phyloP scores from a whole-genome alignment of 2,329 filamentous ascomycete genomes.

The Teratosphaeria nubilosa region DNA sequence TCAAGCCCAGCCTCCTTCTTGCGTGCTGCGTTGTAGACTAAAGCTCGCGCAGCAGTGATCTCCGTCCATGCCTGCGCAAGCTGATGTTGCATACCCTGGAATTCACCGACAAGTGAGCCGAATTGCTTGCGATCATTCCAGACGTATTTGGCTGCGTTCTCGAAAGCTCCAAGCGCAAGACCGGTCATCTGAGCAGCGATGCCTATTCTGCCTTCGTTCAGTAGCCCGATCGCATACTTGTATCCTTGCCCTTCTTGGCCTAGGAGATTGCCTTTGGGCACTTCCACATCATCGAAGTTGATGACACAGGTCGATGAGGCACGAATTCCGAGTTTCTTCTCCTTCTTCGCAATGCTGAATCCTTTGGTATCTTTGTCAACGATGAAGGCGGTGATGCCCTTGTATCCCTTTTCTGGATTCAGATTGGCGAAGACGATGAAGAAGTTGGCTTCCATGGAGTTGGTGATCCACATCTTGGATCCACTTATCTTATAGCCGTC shows the following conservation, averaged over 20 bases:
- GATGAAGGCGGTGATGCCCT: constrained; percentile 92
- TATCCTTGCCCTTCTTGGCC: constrained; percentile 87
- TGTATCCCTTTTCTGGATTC: constrained; percentile 84
- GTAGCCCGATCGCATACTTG: constrained; percentile 88
- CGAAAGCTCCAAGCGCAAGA: constrained; percentile 84
- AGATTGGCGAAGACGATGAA: constrained; percentile 98
- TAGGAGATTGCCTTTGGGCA: constrained; percentile 79
- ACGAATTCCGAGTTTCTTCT: constrained; percentile 97
- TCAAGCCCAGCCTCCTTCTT: constrained; percentile 97
- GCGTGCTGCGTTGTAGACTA: constrained; percentile 91
- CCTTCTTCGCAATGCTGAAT: constrained; percentile 96
- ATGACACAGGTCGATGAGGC: constrained; percentile 94
- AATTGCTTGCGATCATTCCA: constrained; percentile 99
- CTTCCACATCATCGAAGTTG: constrained; percentile 91
- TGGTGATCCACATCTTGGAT: constrained; percentile 99
- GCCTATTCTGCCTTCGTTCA: constrained; percentile 95
- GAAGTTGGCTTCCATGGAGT: constrained; percentile 83
- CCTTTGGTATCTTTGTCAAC: constrained; percentile 83
- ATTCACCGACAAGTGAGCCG: constrained; percentile 82
- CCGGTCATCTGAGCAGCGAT: constrained; percentile 99
- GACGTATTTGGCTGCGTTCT: constrained; percentile 87
- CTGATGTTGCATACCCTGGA: constrained; percentile 99
- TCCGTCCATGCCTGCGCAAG: constrained; percentile 93
- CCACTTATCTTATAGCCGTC: constrained; percentile 81
- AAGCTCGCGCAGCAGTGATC: constrained; percentile 77